Evolutionary conservation across 1,284 basidiomycete species (phyloP).

Genomic region (Ganoderma meredithae): DNA sequence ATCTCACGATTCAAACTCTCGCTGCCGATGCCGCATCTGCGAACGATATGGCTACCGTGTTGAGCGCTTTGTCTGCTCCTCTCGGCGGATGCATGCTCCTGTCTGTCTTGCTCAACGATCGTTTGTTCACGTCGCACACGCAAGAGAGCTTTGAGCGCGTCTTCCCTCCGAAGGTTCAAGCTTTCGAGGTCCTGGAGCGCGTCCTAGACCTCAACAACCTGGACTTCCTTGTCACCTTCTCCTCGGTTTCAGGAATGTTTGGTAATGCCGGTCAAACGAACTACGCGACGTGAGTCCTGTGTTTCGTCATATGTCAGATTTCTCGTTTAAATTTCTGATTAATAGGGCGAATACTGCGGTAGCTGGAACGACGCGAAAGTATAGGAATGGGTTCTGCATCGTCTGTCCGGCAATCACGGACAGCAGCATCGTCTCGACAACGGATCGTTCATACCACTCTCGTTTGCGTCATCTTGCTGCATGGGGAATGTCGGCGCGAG

Average conservation of each 20-base stretch:
- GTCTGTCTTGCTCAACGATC: slow-evolving; percentile 43
- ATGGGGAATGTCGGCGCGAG: slow-evolving; percentile 41
- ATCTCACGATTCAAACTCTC: slow-evolving; percentile 40
- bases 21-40: slow-evolving; percentile 42
- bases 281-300: slow-evolving; percentile 44
- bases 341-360: slow-evolving; percentile 47
- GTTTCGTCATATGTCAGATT: not conserved
- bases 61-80: slow-evolving; percentile 34
- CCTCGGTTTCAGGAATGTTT: slow-evolving; percentile 45
- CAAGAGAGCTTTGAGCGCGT: slow-evolving; percentile 41
- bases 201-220: slow-evolving; percentile 35
- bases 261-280: slow-evolving; percentile 51
- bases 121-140: slow-evolving; percentile 42
- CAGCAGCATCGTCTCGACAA: slow-evolving; percentile 26
- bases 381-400: slow-evolving; percentile 47
- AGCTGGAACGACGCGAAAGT: slow-evolving; percentile 38
- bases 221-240: slow-evolving; percentile 49
- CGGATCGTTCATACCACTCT: slow-evolving; percentile 20
- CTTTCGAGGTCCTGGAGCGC: slow-evolving; percentile 38
- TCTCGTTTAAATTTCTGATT: slow-evolving; percentile 3
- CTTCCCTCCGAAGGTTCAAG: slow-evolving; percentile 43
- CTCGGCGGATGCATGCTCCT: slow-evolving; percentile 48
- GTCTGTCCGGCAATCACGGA: slow-evolving; percentile 46
- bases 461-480: slow-evolving; percentile 30
- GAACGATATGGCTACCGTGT: slow-evolving; percentile 30